Base-by-base conservation (phyloP, 208 protist genomes). In the Angomonas desouzai region DNA sequence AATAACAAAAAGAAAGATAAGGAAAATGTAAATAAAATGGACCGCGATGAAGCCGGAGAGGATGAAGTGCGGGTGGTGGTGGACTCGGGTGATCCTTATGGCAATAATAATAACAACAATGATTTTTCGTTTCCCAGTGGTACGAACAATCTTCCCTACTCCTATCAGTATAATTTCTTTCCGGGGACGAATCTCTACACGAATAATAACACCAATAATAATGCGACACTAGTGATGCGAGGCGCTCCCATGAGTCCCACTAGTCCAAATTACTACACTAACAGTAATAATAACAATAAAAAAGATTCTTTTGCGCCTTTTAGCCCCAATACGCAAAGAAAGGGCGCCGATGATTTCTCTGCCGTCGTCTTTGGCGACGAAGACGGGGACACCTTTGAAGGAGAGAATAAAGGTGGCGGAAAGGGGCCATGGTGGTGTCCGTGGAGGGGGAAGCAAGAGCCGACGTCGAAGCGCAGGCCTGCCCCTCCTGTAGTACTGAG, bases 1-100 rank as follows among this genome's bases (percentile, higher is more conserved):
- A 25, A 53, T 22, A 53, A 22, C 18, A 53, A 53, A 29, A 53
- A 53, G 18, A 53, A 53, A 11, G 23, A 53, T 53, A 9, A 53
- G 9, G 48, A 4, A 53, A 53, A 53, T 9, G 7, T 4, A 28
- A 22, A 53, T 9, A 22, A 53, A 22, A 22, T 4, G 48, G 48
- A 20, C 18, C 6, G 23, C 4, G 20, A 53, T 10, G 48, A 29
- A 16, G 48, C 18, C 11, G 23, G 9, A 16, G 48, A 9, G 18
- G 48, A 28, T 9, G 23, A 53, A 20, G 48, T 29, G 48, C 11
- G 11, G 18, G 48, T 53, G 48, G 48, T 53, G 48, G 20, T 28
- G 7, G 48, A 53, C 36, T 40, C 36, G 36, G 13, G 9, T 40
- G 36, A n/a, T n/a, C n/a, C n/a, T n/a, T n/a, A n/a, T n/a, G n/a